Evolutionary conservation across 352 stramenopile genomes (phyloP).

Genomic region (Hyaloperonospora brassicae): DNA sequence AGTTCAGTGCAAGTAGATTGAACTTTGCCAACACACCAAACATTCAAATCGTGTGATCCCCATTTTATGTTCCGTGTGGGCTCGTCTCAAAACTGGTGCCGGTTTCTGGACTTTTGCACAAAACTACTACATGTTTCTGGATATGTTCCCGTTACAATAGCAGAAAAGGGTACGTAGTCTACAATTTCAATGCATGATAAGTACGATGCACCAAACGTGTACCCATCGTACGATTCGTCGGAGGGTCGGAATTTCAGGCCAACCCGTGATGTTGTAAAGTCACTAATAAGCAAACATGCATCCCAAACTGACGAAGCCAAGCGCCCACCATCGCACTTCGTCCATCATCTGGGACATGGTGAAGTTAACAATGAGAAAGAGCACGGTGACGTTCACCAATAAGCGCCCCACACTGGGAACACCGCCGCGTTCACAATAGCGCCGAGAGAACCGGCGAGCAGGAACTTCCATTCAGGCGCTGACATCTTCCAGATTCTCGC

Average conservation of each 20-base stretch:
- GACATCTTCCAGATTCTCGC: constrained; percentile 46
- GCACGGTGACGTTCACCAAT: constrained; percentile 39
- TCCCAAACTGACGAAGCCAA: constrained; percentile 42
- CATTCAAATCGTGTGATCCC: too few relatives aligned
- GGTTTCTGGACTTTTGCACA: too few relatives aligned
- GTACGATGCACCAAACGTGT: too few relatives aligned
- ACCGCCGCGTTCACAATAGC: constrained; percentile 34
- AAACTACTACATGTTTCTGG: too few relatives aligned
- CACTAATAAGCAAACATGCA: constrained; percentile 30
- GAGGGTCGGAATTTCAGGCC: too few relatives aligned
- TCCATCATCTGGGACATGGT: constrained; percentile 45
- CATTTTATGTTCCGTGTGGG: too few relatives aligned
- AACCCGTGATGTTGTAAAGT: constrained; percentile 51
- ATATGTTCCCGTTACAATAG: too few relatives aligned
- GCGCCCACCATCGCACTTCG: constrained; percentile 28
- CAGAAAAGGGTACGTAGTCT: too few relatives aligned
- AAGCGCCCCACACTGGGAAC: constrained; percentile 48
- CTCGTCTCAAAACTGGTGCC: too few relatives aligned
- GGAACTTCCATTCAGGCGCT: constrained; percentile 33
- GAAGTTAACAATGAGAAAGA: constrained; percentile 43
- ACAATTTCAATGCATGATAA: too few relatives aligned
- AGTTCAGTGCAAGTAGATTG: constrained; percentile 37
- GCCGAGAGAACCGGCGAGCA: constrained; percentile 27
- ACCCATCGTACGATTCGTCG: too few relatives aligned
- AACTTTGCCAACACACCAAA: too few relatives aligned